Evolutionary conservation across 2,329 filamentous ascomycete species (phyloP), one percentile per base, ranked within the genome.

Genomic region (Thyridium curvatum): DNA sequence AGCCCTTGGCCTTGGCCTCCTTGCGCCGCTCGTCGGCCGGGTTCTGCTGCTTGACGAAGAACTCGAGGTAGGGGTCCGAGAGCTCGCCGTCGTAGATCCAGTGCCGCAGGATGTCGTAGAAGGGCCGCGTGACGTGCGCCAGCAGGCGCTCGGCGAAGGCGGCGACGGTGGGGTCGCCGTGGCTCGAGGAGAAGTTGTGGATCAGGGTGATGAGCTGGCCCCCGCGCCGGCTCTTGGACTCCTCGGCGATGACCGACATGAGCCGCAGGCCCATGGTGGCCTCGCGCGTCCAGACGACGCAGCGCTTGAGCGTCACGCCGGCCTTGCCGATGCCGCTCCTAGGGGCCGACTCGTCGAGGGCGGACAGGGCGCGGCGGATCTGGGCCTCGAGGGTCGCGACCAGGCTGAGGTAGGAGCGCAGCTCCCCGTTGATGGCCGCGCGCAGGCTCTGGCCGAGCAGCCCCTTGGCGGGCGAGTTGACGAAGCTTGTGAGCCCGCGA

Each of bases 41-140:
- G 38, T 82, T 77, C 50, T 91, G 87, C 58, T 96, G 88, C 15
- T 81, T 81, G 15, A 98, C 90, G 52, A 98, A 97, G 62, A 98
- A 98, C 55, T 98, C 93, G 40, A 81, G 74, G 53, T 90, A 96
- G 0, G 94, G 93, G 60, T 98, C 93, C n/a, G 87, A 89, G 12
- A 98, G 74, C 66, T 98, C 94, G 44, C 93, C 93, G 53, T 98
- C 91, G 55, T 98, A 98, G 37, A 98, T 95, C 93, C 93, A 98
- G 52, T 88, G 85, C 39, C 89, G 81, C 39, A 98, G 71, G 68
- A 98, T 96, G 52, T 94, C 87, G 59, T 98, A 98, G 57, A 98
- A 98, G 0, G 94, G 94, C 13, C 86, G 76, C 2, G 93, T 96
- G 39, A 98, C 86, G 52, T 91, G 86, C 6, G 76, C 74, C 6